Conservation (phyloP, 2,329 filamentous ascomycete genomes). For the Ilyonectria sp. region DNA sequence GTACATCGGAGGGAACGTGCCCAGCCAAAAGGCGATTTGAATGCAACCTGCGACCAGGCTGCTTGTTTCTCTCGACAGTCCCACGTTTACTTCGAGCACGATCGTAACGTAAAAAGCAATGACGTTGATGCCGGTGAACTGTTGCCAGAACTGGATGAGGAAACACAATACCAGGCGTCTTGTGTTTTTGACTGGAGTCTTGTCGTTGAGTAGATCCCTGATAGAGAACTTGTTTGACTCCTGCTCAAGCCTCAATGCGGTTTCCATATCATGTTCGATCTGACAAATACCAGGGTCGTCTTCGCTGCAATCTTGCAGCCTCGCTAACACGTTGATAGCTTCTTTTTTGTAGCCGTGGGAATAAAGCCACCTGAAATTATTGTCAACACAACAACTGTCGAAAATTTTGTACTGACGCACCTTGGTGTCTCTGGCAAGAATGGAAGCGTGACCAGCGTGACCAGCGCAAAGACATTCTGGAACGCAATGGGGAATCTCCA, state of each 20-base stretch:
- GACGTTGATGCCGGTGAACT: slow-evolving; percentile 11
- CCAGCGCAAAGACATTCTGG: slow-evolving; percentile 1
- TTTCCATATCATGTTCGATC: background rate
- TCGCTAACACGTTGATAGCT: background rate
- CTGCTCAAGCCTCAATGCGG: background rate
- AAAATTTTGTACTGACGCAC: background rate
- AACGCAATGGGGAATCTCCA: slow-evolving; percentile 11
- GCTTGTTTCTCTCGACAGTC: background rate
- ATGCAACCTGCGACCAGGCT: slow-evolving; percentile 7
- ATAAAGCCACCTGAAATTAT: slow-evolving; percentile 1
- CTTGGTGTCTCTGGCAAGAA: slow-evolving; percentile 10
- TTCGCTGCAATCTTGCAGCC: slow-evolving; percentile 4
- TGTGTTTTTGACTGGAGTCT: slow-evolving; percentile 6
- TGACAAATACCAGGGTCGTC: background rate
- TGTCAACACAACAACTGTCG: background rate
- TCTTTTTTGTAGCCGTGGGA: background rate
- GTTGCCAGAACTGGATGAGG: slow-evolving; percentile 14
- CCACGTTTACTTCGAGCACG: slow-evolving; percentile 2
- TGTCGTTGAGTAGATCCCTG: background rate
- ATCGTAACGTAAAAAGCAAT: slow-evolving; percentile 14
- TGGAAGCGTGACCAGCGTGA: background rate
- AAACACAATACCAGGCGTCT: background rate
- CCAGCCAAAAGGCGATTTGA: slow-evolving; percentile 11
- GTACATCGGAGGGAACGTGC: background rate
- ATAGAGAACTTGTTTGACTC: slow-evolving; percentile 4